These are phyloP conservation scores for Thecaphora thlaspeos DNA, from an alignment of 1,284 basidiomycete genomes.

Conservation along the genomic window DNA sequence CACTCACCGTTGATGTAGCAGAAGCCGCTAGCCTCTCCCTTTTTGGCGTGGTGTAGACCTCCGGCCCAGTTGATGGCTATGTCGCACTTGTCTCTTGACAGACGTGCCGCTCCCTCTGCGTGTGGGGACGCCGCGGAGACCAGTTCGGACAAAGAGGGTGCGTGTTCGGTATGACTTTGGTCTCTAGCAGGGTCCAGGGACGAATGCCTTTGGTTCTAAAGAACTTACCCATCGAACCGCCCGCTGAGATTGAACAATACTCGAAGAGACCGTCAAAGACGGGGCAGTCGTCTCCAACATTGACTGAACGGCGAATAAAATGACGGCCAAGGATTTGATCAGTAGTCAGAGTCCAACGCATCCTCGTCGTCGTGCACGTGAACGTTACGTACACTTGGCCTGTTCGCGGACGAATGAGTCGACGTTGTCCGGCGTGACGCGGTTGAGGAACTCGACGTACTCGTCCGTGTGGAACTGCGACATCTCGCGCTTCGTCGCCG, in stretches of 20 bases:
- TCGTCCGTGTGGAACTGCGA: constrained; percentile 92
- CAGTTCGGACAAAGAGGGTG: no score
- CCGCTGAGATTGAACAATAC: constrained; percentile 96
- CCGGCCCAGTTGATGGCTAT: constrained; percentile 99
- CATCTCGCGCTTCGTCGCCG: constrained; percentile 97
- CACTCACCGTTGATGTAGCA: constrained; percentile 87
- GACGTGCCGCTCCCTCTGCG: constrained; percentile 88
- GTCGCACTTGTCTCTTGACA: constrained; percentile 96
- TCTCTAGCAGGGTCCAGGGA: no score
- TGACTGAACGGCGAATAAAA: no score
- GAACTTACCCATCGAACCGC: constrained; percentile 89
- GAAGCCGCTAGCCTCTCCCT: constrained; percentile 96
- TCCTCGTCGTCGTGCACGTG: constrained; percentile 6
- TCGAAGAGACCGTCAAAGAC: constrained; percentile 98
- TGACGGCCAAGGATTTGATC: no score
- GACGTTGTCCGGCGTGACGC: constrained; percentile 82
- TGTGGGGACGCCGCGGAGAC: no score
- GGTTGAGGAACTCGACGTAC: constrained; percentile 83
- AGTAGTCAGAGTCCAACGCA: no score
- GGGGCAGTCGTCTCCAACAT: constrained; percentile 92
- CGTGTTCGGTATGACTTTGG: no score
- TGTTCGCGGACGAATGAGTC: constrained; percentile 88
- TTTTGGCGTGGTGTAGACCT: constrained; percentile 96
- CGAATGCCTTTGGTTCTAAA: no score
- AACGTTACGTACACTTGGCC: constrained; percentile 82